Percentiles rank a stretch among this genome's conserved stretches.
Evolutionary conservation across 345 rosid species (phyloP).

Genomic region (Salix exigua): DNA sequence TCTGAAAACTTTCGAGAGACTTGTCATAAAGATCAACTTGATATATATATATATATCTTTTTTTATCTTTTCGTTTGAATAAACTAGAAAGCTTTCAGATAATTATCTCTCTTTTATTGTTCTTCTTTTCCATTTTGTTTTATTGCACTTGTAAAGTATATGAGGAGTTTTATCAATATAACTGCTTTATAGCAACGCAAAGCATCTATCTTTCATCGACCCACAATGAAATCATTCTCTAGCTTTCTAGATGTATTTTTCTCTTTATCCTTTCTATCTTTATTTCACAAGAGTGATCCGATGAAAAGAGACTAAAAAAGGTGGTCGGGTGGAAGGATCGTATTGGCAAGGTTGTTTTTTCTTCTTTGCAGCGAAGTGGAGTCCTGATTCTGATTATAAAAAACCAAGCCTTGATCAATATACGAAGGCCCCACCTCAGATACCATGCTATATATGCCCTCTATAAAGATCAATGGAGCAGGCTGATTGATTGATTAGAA

Average conservation of each 20-base stretch:
- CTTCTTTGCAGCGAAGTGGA: constrained; percentile 30
- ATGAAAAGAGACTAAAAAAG: constrained; percentile 13
- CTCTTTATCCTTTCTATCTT: constrained; percentile 23
- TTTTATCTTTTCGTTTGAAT: background rate
- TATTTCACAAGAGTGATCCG: constrained; percentile 21
- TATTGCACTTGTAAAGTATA: constrained; percentile 17
- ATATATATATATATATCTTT: background rate
- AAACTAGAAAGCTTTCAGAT: constrained; percentile 17
- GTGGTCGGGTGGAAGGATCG: constrained; percentile 17
- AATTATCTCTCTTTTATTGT: background rate
- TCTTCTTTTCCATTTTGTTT: constrained; percentile 20
- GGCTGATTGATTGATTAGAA: constrained; percentile 33
- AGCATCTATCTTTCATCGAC: constrained; percentile 35
- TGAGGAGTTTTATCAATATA: constrained; percentile 14
- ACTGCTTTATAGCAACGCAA: constrained; percentile 54
- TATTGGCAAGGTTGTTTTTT: constrained; percentile 21
- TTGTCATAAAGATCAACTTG: constrained; percentile 15
- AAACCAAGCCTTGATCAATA: constrained; percentile 28
- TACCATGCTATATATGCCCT: constrained; percentile 6
- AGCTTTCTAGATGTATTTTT: constrained; percentile 39
- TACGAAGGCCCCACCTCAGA: constrained; percentile 23
- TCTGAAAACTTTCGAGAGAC: constrained; percentile 20
- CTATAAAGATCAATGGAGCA: background rate
- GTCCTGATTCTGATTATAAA: constrained; percentile 48
- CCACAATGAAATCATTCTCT: constrained; percentile 39